Base-by-base conservation (phyloP, 2,329 filamentous ascomycete species). In the Simplicillium sp. region DNA sequence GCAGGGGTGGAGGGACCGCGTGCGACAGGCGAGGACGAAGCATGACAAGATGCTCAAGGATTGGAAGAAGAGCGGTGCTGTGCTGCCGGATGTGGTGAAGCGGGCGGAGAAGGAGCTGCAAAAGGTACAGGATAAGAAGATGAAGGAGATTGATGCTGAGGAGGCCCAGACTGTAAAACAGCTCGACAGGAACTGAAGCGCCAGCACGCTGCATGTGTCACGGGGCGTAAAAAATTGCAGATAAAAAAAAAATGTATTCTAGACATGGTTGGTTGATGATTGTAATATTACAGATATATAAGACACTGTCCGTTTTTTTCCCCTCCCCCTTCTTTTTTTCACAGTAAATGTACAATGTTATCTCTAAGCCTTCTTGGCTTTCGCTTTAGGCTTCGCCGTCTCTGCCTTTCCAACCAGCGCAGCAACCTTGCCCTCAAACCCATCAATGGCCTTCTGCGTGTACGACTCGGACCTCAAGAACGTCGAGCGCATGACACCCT, bases 71-170 rank as follows among this genome's bases (percentile, higher is more conserved):
- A 64, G 62, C 9, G 60, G 58, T 15, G 29, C 47, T 11, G 48
- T 78, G 25, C 53, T 65, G 33, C 62, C 64, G 2, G 73, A 78
- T 48, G 53, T 70, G n/a, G 65, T 67, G 46, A 62, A 62, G 48
- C 64, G 67, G 53, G 62, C 74, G 5, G 66, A 70, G 32, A 67
- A 57, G 42, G 62, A 67, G 53, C 47, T 68, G 52, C 66, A 71
- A 51, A 68, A 69, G 58, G 45, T 66, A 43, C 70, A 73, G 60
- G 68, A 73, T 43, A 73, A 73, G 59, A 64, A 68, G 56, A 67
- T 76, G 60, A 64, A 65, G 53, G 64, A 61, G 41, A 66, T 78
- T 36, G 66, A 74, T 36, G 51, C 50, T 11, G 62, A 61, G 33
- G 73, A 79, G 62, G 70, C 71, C 53, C 63, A 67, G 52, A 57